Base-by-base conservation (phyloP, 2,329 filamentous ascomycete species). In the Taxawa tesnikishii region DNA sequence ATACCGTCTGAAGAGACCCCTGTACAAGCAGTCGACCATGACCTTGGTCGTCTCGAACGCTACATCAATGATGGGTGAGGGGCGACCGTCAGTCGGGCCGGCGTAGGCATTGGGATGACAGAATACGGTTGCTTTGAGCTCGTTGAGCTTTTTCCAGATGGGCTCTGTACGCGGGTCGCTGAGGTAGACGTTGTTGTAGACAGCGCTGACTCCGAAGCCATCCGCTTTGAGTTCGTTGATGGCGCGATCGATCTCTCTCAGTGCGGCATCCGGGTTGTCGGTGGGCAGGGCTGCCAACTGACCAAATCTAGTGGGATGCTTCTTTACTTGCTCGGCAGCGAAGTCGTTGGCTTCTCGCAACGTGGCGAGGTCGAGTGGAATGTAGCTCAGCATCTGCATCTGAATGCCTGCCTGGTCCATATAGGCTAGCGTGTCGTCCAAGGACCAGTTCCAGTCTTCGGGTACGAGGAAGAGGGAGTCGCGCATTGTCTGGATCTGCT, bases 401-500 rank as follows among this genome's bases (percentile, higher is more conserved):
- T 29, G 27, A 8, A 29, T 29, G 2, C 27, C 27, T 11, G 27
- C 27, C 17, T 29, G 12, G 15, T 29, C 27, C 27, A 29, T 29
- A 17, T 29, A 29, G n/a, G n/a, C 14, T 16, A 29, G 27, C n/a
- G 27, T 29, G 15, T 29, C 27, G 12, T 29, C 27, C 15, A 16
- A 8, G 9, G 27, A 15, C 27, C 27, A 29, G 4, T 29, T 29
- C 27, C 15, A 29, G 9, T 5, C 8, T 3, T 29, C 12, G 11
- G 27, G 27, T 9, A 29, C 27, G 12, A 29, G 12, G 27, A 29
- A 29, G 12, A 10, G 10, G 15, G 27, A 12, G 17, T 29, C 27
- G 9, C 27, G 15, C 27, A 16, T 29, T 10, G 12, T 5, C 15
- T 29, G 12, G 4, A 15, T 29, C 12, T 17, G 27, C 12, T 29